phyloP scores from a whole-genome alignment of 805 yeast genomes.

The Cyberlindnera mycetangii region DNA sequence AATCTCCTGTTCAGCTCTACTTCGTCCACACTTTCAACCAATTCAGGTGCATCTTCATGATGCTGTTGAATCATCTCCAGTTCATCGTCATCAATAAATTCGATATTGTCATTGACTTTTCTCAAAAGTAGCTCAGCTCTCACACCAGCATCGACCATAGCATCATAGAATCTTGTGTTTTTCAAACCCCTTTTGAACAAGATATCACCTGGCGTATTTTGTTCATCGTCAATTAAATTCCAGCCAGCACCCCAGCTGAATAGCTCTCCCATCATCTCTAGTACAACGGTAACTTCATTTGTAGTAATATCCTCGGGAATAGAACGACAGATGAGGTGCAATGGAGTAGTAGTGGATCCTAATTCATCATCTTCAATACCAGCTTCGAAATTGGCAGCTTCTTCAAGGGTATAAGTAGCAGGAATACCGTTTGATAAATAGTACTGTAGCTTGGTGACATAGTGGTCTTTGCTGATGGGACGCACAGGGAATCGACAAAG shows the following conservation, averaged over 20 bases:
- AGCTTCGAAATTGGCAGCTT: constrained; percentile 56
- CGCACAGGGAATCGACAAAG: constrained; percentile 48
- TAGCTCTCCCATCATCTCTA: constrained; percentile 57
- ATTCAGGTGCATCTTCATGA: constrained; percentile 21
- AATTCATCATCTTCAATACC: constrained; percentile 37
- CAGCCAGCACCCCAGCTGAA: constrained; percentile 91
- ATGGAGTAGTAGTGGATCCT: constrained; percentile 67
- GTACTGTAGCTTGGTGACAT: constrained; percentile 42
- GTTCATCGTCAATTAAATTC: constrained; percentile 70
- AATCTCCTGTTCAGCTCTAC: constrained; percentile 1
- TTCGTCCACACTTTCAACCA: constrained; percentile 12
- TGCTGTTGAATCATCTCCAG: constrained; percentile 21
- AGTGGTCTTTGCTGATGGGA: constrained; percentile 44
- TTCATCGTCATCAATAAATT: constrained; percentile 43
- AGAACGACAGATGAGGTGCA: constrained; percentile 64
- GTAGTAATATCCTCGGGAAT: constrained; percentile 38
- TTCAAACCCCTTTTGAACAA: constrained; percentile 49
- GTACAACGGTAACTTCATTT: constrained; percentile 44
- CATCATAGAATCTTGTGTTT: constrained; percentile 41
- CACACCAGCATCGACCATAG: constrained; percentile 79
- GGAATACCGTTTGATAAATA: constrained; percentile 68
- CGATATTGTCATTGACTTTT: constrained; percentile 60
- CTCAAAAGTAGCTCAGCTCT: constrained; percentile 82
- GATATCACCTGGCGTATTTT: constrained; percentile 84
- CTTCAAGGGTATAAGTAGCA: constrained; percentile 79